Base-by-base conservation (phyloP, 768 basidiomycete genomes). In the Agaricus subrufescens region DNA sequence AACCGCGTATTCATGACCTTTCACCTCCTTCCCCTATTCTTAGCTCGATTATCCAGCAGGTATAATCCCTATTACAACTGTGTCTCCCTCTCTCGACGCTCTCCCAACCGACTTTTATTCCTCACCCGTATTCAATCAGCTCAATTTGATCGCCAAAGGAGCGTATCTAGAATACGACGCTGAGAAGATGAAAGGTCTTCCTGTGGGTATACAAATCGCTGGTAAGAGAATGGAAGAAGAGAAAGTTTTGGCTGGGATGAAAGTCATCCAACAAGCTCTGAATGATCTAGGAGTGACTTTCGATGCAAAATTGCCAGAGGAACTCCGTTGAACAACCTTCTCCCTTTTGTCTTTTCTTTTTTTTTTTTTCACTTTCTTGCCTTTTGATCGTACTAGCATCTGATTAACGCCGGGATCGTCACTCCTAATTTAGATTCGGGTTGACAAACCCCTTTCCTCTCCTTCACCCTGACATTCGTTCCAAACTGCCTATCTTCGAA, bases 171-270 rank as follows among this genome's bases (percentile, higher is more conserved):
- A 77, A 1, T 90, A 89, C 50, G 77, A 87, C 49, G 75, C 81
- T 1, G 69, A 79, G 12, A 75, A 77, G 57, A 87, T 87, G 83
- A 76, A 84, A 55, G 87, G 87, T 6, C 70, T 88, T 4, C 86
- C 88, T 0, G 64, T 89, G 1, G 84, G 85, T 1, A 80, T 88
- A 10, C 86, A 89, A 64, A 67, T 89, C 31, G 75, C 82, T 1
- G 86, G 85, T 1, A 70, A 77, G 45, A 71, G 82, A 42, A 74
- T 87, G 40, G 83, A 87, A 65, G 89, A 90, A 67, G 89, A 91
- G 68, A 84, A 84, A 63, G 86, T 87, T 2, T 59, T 89, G 6
- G 81, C 83, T 62, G 85, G 81, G 2, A 87, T 88, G 82, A 80
- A 81, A 61, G 73, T 88, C 27, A 69, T 76, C 19, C 73, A 76